Evolutionary conservation across 2,329 filamentous ascomycete genomes (phyloP).

Genomic region (Bipolaris sorokiniana): DNA sequence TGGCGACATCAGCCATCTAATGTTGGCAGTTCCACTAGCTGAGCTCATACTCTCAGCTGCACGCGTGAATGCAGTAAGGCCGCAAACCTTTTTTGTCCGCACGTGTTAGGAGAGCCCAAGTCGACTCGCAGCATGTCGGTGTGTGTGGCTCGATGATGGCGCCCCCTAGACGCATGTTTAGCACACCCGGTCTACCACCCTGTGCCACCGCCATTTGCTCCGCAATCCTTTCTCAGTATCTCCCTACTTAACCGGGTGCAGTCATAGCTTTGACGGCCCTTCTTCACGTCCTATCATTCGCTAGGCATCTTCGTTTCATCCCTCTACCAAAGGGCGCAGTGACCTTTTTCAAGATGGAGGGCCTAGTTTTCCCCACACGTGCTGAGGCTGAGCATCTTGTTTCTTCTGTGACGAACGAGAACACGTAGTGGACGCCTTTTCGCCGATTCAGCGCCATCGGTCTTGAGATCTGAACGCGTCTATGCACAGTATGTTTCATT

Average conservation of each 20-base stretch:
- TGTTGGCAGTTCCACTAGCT: slow-evolving; percentile 28
- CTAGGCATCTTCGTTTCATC: slow-evolving; percentile 15
- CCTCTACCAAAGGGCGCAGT: slow-evolving; percentile 21
- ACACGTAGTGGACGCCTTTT: slow-evolving; percentile 33
- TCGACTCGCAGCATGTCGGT: slow-evolving; percentile 16
- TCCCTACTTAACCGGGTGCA: slow-evolving; percentile 7
- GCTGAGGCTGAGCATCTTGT: slow-evolving; percentile 39
- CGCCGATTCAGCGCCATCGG: slow-evolving; percentile 22
- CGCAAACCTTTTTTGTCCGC: slow-evolving; percentile 24
- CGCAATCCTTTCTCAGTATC: slow-evolving; percentile 17
- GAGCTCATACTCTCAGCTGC: slow-evolving; percentile 30
- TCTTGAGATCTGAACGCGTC: slow-evolving; percentile 22
- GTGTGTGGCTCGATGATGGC: slow-evolving; percentile 20
- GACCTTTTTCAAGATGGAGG: slow-evolving; percentile 17
- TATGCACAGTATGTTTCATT: slow-evolving; percentile 33
- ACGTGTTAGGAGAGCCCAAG: slow-evolving; percentile 21
- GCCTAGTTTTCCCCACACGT: slow-evolving; percentile 31
- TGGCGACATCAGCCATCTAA: slow-evolving; percentile 14
- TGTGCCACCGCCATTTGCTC: slow-evolving; percentile 36
- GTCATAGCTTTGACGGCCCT: slow-evolving; percentile 20
- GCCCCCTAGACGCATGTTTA: slow-evolving; percentile 15
- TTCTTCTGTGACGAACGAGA: slow-evolving; percentile 23
- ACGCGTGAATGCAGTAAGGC: slow-evolving; percentile 24
- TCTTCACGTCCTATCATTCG: slow-evolving; percentile 21
- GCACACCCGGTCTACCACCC: slow-evolving; percentile 13